Percentiles rank a stretch among this genome's conserved stretches.
Conservation (phyloP, 164 flowering plant species). For the Protea cynaroides region DNA sequence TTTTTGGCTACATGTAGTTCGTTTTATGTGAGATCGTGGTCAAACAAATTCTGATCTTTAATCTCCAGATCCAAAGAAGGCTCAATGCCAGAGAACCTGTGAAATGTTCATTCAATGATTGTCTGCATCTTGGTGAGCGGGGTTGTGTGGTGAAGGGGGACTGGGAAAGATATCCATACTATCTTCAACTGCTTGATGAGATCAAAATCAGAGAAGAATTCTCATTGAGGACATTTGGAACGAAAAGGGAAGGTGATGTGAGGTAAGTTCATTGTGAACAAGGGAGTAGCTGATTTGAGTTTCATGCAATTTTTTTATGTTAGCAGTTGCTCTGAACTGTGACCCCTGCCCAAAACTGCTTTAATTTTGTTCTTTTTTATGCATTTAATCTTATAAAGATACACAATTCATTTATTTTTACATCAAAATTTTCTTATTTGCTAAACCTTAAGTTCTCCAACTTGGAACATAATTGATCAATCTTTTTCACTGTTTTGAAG, state of each 20-base stretch:
- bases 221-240: conserved; percentile 80
- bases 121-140: conserved; percentile 90
- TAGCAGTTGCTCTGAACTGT: no score
- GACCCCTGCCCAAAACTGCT: no score
- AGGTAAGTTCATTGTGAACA: conserved; percentile 45
- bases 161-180: conserved; percentile 91
- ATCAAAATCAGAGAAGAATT: conserved; percentile 86
- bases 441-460: no score
- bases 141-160: conserved; percentile 75
- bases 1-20: background rate
- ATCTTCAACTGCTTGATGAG: conserved; percentile 91
- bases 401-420: no score
- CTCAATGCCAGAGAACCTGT: conserved; percentile 36
- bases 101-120: conserved; percentile 80
- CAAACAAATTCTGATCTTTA: conserved; percentile 3
- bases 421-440: no score
- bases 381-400: no score
- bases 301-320: background rate
- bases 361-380: no score
- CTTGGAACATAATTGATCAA: no score
- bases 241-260: conserved; percentile 81
- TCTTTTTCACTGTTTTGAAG: no score
- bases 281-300: background rate
- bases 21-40: background rate
- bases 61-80: conserved; percentile 53